These are phyloP conservation scores for Globisporangium nagaii DNA, from an alignment of 352 stramenopile species.

Conservation along the genomic window DNA sequence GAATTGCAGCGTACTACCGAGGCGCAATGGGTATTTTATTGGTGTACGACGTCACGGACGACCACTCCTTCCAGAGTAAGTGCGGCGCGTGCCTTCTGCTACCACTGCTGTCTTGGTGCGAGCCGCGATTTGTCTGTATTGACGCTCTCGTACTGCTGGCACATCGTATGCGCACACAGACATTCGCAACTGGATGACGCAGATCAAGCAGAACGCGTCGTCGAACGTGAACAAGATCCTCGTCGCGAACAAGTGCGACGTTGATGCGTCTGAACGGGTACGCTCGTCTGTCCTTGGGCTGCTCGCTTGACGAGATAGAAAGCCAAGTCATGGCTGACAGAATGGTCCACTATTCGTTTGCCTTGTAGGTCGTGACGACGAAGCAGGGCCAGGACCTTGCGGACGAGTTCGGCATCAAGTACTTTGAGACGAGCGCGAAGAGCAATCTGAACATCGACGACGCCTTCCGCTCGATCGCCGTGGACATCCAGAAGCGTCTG, in stretches of 20 bases:
- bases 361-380: slow-evolving; percentile 80
- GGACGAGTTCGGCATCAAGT: slow-evolving; percentile 92
- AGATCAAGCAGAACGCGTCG: slow-evolving; percentile 96
- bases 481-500: slow-evolving; percentile 86
- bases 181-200: slow-evolving; percentile 89
- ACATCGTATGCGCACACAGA: slow-evolving; percentile 25
- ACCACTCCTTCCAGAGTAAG: slow-evolving; percentile 89
- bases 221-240: slow-evolving; percentile 99
- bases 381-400: slow-evolving; percentile 92
- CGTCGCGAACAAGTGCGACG: slow-evolving; percentile 99
- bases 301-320: too few species aligned
- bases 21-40: slow-evolving; percentile 90
- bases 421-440: slow-evolving; percentile 93
- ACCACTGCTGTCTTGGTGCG: too few species aligned
- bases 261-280: slow-evolving; percentile 94
- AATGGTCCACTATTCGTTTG: neutral
- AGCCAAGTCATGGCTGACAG: too few species aligned
- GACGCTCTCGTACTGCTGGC: too few species aligned
- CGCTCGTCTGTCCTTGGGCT: slow-evolving; percentile 13
- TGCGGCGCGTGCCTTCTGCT: too few species aligned
- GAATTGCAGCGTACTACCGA: slow-evolving; percentile 81
- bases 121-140: too few species aligned
- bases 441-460: slow-evolving; percentile 92
- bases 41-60: slow-evolving; percentile 91
- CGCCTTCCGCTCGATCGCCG: slow-evolving; percentile 83